Percentiles rank a stretch among this genome's conserved stretches.
Conservation (phyloP, 805 yeast genomes). For the Wickerhamomyces bisporus region DNA sequence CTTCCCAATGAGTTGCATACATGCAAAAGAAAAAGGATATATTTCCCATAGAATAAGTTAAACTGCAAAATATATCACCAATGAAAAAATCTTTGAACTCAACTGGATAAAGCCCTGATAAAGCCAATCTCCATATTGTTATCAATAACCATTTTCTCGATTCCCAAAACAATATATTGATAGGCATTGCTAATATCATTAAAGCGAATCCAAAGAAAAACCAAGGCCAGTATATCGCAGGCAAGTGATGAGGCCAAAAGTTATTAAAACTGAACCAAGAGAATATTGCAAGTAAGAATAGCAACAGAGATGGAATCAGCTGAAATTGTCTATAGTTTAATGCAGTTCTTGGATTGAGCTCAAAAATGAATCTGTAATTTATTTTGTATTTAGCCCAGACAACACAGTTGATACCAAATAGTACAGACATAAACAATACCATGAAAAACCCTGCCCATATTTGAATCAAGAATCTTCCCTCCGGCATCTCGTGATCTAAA, state of each 20-base stretch:
- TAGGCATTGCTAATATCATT: conserved; percentile 53
- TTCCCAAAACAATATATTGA: conserved; percentile 47
- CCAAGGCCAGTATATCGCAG: conserved; percentile 79
- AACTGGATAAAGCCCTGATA: conserved; percentile 89
- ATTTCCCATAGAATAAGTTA: conserved; percentile 85
- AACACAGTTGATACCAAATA: conserved; percentile 64
- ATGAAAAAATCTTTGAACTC: conserved; percentile 91
- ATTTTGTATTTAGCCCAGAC: conserved; percentile 73
- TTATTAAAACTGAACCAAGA: conserved; percentile 73
- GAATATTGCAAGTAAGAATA: conserved; percentile 53
- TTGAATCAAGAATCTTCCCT: conserved; percentile 63
- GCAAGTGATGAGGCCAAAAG: conserved; percentile 54
- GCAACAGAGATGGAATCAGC: conserved; percentile 54
- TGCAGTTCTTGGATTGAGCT: conserved; percentile 66
- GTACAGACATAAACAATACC: conserved; percentile 49
- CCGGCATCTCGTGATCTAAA: conserved; percentile 39
- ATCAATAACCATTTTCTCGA: conserved; percentile 75
- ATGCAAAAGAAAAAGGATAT: conserved; percentile 81
- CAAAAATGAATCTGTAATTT: conserved; percentile 90
- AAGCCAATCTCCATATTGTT: conserved; percentile 63
- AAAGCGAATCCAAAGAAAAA: conserved; percentile 55
- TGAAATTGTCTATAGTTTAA: conserved; percentile 63
- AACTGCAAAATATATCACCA: conserved; percentile 86
- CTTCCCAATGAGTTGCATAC: conserved; percentile 67
- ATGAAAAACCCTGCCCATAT: conserved; percentile 91